Evolutionary conservation across 1,284 basidiomycete species (phyloP).

Genomic region (Sanghuangporus weigelae): DNA sequence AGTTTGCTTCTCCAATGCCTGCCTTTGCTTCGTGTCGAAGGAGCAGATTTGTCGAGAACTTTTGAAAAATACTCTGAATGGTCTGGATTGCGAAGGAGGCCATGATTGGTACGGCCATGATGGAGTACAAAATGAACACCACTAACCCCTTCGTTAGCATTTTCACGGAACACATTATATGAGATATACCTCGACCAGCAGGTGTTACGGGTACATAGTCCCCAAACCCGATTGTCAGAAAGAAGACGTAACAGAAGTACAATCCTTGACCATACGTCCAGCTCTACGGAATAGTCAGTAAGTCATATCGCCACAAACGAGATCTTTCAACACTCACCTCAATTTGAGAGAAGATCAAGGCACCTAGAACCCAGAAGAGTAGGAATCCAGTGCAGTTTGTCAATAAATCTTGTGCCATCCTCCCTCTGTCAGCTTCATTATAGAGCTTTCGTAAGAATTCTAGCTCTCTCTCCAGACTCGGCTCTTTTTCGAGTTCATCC

Average conservation of each 20-base stretch:
- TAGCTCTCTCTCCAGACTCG: slow-evolving; percentile 14
- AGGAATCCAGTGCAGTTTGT: slow-evolving; percentile 8
- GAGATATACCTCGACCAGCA: slow-evolving; percentile 15
- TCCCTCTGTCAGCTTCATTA: neutral
- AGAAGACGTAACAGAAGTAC: slow-evolving; percentile 19
- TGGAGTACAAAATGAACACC: slow-evolving; percentile 16
- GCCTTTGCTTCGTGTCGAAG: neutral
- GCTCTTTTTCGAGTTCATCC: neutral
- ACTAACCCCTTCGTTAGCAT: neutral
- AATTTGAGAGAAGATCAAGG: slow-evolving; percentile 17
- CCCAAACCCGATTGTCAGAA: slow-evolving; percentile 18
- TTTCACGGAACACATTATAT: neutral
- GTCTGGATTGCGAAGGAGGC: slow-evolving; percentile 18
- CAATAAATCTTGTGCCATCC: neutral
- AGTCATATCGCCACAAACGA: neutral
- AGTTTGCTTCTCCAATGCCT: neutral
- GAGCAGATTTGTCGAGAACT: neutral
- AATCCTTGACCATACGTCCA: slow-evolving; percentile 18
- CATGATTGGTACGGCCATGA: slow-evolving; percentile 19
- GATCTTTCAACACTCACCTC: slow-evolving; percentile 7
- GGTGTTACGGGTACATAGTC: slow-evolving; percentile 15
- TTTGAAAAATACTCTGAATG: slow-evolving; percentile 12
- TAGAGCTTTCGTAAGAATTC: slow-evolving; percentile 12
- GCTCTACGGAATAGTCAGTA: neutral
- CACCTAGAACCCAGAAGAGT: slow-evolving; percentile 17